Conservation (phyloP, 345 rosid genomes). For the Barbarea vulgaris region DNA sequence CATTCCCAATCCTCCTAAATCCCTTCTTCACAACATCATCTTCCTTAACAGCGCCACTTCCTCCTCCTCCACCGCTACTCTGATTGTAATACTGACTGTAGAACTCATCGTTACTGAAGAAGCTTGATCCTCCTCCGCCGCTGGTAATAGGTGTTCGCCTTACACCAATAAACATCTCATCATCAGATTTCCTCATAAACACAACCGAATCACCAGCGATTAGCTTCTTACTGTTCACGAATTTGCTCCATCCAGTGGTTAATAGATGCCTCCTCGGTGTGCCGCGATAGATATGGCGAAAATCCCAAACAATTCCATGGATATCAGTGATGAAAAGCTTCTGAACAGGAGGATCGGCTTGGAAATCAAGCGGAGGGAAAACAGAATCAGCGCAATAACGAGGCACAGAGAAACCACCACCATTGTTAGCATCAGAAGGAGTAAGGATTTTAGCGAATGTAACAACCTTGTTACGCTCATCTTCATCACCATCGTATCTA, state of each 20-base stretch:
- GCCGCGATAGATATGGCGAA: constrained; percentile 85
- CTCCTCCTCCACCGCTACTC: not conserved
- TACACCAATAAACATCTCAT: constrained; percentile 70
- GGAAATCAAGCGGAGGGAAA: constrained; percentile 75
- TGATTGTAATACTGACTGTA: constrained; percentile 49
- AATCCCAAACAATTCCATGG: constrained; percentile 72
- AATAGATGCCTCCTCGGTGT: constrained; percentile 88
- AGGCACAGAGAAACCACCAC: constrained; percentile 97
- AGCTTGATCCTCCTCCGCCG: constrained; percentile 5
- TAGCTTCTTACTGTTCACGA: constrained; percentile 80
- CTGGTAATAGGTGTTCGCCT: constrained; percentile 51
- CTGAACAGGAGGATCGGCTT: constrained; percentile 86
- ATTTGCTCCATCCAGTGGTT: constrained; percentile 97
- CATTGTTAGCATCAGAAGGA: constrained; percentile 92
- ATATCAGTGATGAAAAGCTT: constrained; percentile 66
- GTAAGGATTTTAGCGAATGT: constrained; percentile 77
- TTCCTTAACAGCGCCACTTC: not conserved
- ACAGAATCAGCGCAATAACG: constrained; percentile 87
- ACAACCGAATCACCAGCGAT: constrained; percentile 91
- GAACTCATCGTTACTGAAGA: constrained; percentile 34
- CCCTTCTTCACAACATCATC: constrained; percentile 33
- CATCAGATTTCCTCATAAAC: constrained; percentile 64
- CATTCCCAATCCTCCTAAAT: constrained; percentile 49
- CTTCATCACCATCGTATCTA: constrained; percentile 13
- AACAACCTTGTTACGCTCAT: constrained; percentile 42